Evolutionary conservation across 495 filamentous ascomycete species (phyloP), one percentile per base, ranked within the genome.

Genomic region (Penicillium ochrochloron): DNA sequence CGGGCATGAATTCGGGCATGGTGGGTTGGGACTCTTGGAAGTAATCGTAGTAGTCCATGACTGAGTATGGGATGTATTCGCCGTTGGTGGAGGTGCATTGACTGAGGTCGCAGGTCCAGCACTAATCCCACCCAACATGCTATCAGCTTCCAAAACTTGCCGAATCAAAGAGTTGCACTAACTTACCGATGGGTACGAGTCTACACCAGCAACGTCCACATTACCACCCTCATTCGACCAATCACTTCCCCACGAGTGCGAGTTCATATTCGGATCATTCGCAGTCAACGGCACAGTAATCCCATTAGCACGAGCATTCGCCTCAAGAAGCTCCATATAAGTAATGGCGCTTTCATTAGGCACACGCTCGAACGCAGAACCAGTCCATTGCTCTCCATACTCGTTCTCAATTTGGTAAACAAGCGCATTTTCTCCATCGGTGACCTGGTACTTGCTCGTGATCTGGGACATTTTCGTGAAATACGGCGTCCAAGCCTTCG

Each of bases 351-450:
- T 72, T 31, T 76, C 53, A 63, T 87, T 85, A 0, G 83, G 82
- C 23, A 75, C 75, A 60, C 75, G 80, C 37, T 70, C 64, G 19
- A 54, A 63, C 0, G 78, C 71, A 58, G 73, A 70, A 27, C 76
- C 75, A 15, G 74, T 66, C 82, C 85, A 87, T 63, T 88, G 85
- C n/a, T 82, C 66, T 7, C 84, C 82, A 51, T 86, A 84, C 64
- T 89, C 86, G 63, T 89, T 88, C 65, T 89, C 86, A 50, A 87
- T 82, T 62, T 89, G 86, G 67, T 83, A 85, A 34, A 80, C 64
- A 19, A 88, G 72, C 5, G 83, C 75, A 59, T 84, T 85, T 9
- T 85, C 80, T 6, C 85, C 86, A 60, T 86, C 79, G 1, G 83
- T 85, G 25, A 89, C 79, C 54, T 85, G 82, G 60, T 87, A 79